phyloP scores from a whole-genome alignment of 176 grass and related monocot species.

The Paspalum notatum region DNA sequence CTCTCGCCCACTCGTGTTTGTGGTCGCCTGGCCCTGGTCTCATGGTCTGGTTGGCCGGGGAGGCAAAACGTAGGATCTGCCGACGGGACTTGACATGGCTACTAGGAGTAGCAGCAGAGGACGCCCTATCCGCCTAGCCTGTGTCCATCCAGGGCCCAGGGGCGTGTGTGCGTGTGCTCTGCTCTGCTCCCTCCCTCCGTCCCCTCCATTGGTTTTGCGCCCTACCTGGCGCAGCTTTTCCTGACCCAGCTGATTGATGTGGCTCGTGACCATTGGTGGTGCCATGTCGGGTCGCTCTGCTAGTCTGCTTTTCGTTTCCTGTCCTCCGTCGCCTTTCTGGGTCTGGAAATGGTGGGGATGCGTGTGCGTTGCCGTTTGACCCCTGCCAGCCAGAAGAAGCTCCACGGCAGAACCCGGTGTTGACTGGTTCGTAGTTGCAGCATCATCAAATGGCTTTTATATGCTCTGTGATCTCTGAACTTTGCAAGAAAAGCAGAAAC shows the following conservation, averaged over 20 bases:
- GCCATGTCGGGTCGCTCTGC: neutral
- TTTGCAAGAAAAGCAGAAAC: no score
- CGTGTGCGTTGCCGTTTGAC: neutral
- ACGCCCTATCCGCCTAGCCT: neutral
- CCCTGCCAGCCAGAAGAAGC: no score
- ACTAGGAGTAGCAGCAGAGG: neutral
- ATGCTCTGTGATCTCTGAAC: no score
- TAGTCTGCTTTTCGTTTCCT: neutral
- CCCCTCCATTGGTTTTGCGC: neutral
- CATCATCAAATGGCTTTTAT: no score
- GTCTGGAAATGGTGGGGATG: neutral
- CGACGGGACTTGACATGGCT: constrained; percentile 41
- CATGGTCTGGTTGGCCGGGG: no score
- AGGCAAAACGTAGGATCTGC: constrained; percentile 61
- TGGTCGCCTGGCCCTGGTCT: no score
- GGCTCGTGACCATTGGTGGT: constrained; percentile 22
- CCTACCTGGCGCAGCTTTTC: constrained; percentile 24
- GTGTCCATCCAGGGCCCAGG: neutral
- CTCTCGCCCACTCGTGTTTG: neutral
- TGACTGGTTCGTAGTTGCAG: no score
- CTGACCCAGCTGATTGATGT: neutral
- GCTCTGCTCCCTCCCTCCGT: neutral
- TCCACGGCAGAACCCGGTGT: no score
- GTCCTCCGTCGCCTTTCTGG: neutral
- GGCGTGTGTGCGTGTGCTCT: neutral